phyloP scores from a whole-genome alignment of 2,329 filamentous ascomycete species.

The Colletotrichum liriopes region DNA sequence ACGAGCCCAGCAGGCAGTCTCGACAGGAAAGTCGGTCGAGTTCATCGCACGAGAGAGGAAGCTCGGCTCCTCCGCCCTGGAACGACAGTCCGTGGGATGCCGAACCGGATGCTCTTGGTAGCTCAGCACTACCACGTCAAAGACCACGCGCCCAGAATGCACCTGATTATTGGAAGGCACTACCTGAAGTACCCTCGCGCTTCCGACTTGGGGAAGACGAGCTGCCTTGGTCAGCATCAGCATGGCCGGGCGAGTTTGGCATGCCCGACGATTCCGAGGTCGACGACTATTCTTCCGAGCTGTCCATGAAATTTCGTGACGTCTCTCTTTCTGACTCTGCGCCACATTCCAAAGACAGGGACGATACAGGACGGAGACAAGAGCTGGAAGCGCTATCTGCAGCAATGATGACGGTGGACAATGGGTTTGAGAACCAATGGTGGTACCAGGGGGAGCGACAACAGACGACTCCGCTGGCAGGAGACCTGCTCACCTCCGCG shows the following conservation, averaged over 20 bases:
- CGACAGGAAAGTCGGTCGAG: constrained; percentile 44
- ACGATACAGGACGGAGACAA: constrained; percentile 31
- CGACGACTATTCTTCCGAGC: constrained; percentile 35
- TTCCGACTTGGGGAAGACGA: constrained; percentile 64
- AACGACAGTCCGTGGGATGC: constrained; percentile 65
- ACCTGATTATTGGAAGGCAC: constrained; percentile 57
- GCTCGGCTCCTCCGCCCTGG: constrained; percentile 65
- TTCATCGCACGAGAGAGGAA: constrained; percentile 60
- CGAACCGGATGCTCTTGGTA: constrained; percentile 50
- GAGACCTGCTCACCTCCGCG: constrained; percentile 46
- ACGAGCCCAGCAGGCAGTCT: constrained; percentile 35
- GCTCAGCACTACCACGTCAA: constrained; percentile 47
- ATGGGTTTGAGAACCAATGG: constrained; percentile 72
- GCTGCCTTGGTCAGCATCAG: constrained; percentile 62
- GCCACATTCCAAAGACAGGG: constrained; percentile 10
- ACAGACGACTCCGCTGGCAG: constrained; percentile 45
- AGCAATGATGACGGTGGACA: constrained; percentile 71
- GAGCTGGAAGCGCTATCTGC: constrained; percentile 66
- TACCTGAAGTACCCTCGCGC: constrained; percentile 57
- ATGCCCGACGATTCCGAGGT: constrained; percentile 30
- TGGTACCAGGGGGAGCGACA: constrained; percentile 65
- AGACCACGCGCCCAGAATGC: constrained; percentile 42
- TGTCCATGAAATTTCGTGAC: constrained; percentile 41
- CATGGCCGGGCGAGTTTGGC: constrained; percentile 49
- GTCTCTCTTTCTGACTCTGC: constrained; percentile 16